These are phyloP conservation scores for Botryotinia globosa DNA, from an alignment of 2,329 filamentous ascomycete species.

Conservation along the genomic window DNA sequence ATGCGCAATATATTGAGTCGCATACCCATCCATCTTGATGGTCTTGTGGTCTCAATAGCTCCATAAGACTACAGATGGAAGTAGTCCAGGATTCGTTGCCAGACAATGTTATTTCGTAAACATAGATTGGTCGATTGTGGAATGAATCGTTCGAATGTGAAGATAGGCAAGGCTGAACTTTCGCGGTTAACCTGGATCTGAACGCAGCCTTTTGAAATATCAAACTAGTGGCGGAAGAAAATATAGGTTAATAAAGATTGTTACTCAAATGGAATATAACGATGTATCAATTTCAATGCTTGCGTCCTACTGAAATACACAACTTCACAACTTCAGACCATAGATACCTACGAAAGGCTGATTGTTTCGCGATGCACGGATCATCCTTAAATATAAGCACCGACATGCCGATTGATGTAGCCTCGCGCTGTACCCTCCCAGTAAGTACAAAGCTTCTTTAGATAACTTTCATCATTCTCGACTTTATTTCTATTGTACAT, in stretches of 20 bases:
- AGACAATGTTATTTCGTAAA: constrained; percentile 15
- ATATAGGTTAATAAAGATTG: background rate
- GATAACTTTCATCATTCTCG: constrained; percentile 20
- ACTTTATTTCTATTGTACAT: constrained; percentile 8
- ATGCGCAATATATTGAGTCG: constrained; percentile 75
- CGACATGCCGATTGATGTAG: constrained; percentile 18
- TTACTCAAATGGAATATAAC: background rate
- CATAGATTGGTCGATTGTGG: constrained; percentile 8
- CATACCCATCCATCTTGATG: constrained; percentile 71
- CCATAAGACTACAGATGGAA: constrained; percentile 31
- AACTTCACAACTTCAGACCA: background rate
- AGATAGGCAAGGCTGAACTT: constrained; percentile 11
- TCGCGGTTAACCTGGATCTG: too few species aligned
- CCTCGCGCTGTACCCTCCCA: constrained; percentile 7
- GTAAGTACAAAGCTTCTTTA: constrained; percentile 18
- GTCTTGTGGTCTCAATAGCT: constrained; percentile 25
- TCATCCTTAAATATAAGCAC: background rate
- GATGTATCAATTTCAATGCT: background rate
- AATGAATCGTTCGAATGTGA: constrained; percentile 1
- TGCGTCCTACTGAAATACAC: background rate
- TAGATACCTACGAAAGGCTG: background rate
- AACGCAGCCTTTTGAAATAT: background rate
- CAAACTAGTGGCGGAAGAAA: background rate
- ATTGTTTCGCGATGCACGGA: constrained; percentile 4
- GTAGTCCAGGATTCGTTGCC: background rate